These are phyloP conservation scores for Ocimum tenuiflorum DNA, from an alignment of 257 asterid species.

Conservation along the genomic window DNA sequence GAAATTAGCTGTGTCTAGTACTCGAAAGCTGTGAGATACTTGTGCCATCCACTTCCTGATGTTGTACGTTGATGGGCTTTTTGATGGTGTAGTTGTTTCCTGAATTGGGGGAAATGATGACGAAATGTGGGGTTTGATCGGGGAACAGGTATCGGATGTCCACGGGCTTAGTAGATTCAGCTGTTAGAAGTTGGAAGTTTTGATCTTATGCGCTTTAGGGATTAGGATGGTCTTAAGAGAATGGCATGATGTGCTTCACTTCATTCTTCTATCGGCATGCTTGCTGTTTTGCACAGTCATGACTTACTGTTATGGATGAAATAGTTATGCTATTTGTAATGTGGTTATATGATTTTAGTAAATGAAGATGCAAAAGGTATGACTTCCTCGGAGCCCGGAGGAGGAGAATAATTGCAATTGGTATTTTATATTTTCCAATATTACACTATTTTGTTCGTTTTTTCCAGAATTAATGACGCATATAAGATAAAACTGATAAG, in stretches of 20 bases:
- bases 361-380: neutral
- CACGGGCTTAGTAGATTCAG: neutral
- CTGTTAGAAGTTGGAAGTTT: neutral
- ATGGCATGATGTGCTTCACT: neutral
- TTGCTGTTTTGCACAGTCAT: conserved; percentile 6
- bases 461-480: neutral
- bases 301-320: neutral
- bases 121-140: conserved; percentile 12
- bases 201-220: conserved; percentile 8
- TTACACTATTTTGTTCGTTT: neutral
- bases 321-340: conserved; percentile 7
- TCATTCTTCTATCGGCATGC: neutral
- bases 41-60: conserved; percentile 17
- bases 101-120: conserved; percentile 17
- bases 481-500: no score
- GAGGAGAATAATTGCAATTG: neutral
- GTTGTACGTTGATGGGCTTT: conserved; percentile 14
- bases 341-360: neutral
- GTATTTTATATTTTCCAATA: neutral
- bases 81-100: conserved; percentile 3
- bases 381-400: conserved; percentile 1
- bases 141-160: neutral
- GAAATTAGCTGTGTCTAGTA: conserved; percentile 8
- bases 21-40: conserved; percentile 13
- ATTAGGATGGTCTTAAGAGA: neutral